A percentile compares a stretch with the other conserved stretches of the same genome.
phyloP scores from a whole-genome alignment of 192 early-diverging fungal genomes.

The Backusella westeae region DNA sequence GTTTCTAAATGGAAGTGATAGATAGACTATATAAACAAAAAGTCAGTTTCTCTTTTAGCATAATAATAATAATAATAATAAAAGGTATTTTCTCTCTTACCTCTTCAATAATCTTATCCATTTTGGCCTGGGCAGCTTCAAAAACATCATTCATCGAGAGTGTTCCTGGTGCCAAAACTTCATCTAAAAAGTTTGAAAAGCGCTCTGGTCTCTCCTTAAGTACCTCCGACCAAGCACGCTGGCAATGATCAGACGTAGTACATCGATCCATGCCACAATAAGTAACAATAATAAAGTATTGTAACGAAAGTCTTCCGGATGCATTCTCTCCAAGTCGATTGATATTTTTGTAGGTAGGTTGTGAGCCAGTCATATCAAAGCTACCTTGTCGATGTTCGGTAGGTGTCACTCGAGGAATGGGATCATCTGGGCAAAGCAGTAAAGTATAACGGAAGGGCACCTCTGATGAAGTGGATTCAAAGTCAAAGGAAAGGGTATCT shows the following conservation, averaged over 20 bases:
- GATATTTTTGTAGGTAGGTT: not conserved
- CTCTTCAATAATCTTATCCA: constrained; percentile 5
- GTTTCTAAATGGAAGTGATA: constrained; percentile 17
- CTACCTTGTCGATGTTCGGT: not conserved
- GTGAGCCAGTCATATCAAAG: not conserved
- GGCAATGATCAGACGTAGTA: not conserved
- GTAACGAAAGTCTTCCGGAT: not conserved
- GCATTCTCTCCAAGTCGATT: not conserved
- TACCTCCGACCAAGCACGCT: constrained; percentile 19
- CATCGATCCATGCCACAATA: constrained; percentile 21
- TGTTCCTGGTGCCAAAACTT: constrained; percentile 16
- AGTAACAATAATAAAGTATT: constrained; percentile 26
- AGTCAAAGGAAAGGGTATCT: constrained; percentile 25
- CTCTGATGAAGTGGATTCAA: not conserved
- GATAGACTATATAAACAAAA: constrained; percentile 21
- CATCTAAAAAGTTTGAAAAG: constrained; percentile 14
- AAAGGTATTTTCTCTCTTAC: not conserved
- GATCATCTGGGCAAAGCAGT: constrained; percentile 10
- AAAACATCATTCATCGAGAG: constrained; percentile 23
- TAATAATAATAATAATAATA: not conserved
- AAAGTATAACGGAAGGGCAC: constrained; percentile 19
- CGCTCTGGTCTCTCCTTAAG: constrained; percentile 14
- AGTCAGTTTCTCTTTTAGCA: not conserved
- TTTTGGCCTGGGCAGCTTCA: constrained; percentile 19
- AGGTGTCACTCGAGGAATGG: not conserved